Conservation (phyloP, 768 basidiomycete species). For the Collybia mongolica region DNA sequence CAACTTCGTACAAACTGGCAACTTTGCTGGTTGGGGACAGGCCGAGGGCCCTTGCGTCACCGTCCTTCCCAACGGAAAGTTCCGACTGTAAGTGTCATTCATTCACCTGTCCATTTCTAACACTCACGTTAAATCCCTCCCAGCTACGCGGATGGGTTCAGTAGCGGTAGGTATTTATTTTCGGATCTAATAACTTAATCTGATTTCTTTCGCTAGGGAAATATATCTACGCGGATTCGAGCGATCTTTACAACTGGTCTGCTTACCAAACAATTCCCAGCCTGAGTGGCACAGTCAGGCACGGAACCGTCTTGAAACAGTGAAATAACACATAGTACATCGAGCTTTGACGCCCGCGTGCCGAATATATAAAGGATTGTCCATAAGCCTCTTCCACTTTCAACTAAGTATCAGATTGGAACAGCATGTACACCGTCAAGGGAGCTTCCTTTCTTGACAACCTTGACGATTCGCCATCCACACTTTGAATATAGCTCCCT, state of each 20-base stretch:
- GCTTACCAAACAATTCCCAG: conserved; percentile 24
- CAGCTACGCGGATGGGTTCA: conserved; percentile 31
- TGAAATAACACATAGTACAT: background rate
- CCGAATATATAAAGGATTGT: no score
- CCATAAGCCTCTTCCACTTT: no score
- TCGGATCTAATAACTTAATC: background rate
- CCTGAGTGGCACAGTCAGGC: conserved; percentile 27
- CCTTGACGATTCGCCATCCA: no score
- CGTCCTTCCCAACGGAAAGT: conserved; percentile 27
- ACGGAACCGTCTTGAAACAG: conserved; percentile 32
- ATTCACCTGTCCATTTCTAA: background rate
- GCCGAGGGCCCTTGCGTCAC: conserved; percentile 32
- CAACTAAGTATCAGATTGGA: no score
- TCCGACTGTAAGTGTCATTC: conserved; percentile 24
- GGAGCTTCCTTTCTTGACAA: no score
- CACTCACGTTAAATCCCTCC: background rate
- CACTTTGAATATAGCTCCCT: no score
- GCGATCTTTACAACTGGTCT: conserved; percentile 30
- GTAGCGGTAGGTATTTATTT: conserved; percentile 14
- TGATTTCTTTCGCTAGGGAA: conserved; percentile 17
- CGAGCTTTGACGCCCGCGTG: no score
- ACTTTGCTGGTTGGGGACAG: conserved; percentile 34
- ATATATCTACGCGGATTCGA: conserved; percentile 34
- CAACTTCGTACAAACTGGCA: conserved; percentile 29
- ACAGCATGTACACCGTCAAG: no score